Evolutionary conservation across 2,329 filamentous ascomycete species (phyloP).

Genomic region (Aspergillus cejpii): DNA sequence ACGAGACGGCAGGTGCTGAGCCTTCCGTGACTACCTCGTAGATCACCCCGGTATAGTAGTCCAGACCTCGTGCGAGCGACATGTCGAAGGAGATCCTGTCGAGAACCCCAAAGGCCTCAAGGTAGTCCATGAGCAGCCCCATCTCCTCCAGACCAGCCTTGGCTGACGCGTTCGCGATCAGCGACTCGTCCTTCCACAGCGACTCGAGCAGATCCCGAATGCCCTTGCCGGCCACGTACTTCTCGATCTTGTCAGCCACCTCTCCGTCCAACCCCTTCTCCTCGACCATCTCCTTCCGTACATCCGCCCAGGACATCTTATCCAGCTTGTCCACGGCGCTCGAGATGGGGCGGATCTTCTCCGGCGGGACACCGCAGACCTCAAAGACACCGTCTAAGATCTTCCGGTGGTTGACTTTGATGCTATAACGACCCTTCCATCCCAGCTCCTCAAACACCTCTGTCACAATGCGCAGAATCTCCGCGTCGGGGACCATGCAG

Average conservation of each 20-base stretch:
- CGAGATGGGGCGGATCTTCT: constrained; percentile 83
- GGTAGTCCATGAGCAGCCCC: constrained; percentile 70
- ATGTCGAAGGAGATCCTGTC: constrained; percentile 81
- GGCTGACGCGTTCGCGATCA: constrained; percentile 66
- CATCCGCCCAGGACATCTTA: constrained; percentile 84
- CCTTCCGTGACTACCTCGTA: constrained; percentile 83
- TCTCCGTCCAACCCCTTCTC: constrained; percentile 73
- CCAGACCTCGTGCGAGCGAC: constrained; percentile 80
- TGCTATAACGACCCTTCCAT: constrained; percentile 67
- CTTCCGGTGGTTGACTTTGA: constrained; percentile 93
- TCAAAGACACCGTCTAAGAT: constrained; percentile 89
- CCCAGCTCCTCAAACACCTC: constrained; percentile 79
- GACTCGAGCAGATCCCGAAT: constrained; percentile 65
- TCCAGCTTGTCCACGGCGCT: constrained; percentile 95
- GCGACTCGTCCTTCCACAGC: constrained; percentile 59
- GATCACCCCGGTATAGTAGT: constrained; percentile 87
- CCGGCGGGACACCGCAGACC: constrained; percentile 77
- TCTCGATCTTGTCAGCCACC: constrained; percentile 80
- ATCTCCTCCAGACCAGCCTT: constrained; percentile 77
- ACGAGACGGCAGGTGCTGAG: constrained; percentile 52
- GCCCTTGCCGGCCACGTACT: constrained; percentile 73
- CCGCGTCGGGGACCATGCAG: constrained; percentile 84
- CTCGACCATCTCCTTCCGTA: constrained; percentile 86
- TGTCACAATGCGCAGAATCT: constrained; percentile 74
- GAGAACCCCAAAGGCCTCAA: constrained; percentile 67